Percentiles rank a stretch among this genome's conserved stretches.
These are phyloP conservation scores for Paraphaeosphaeria minitans DNA, from an alignment of 2,329 filamentous ascomycete genomes.

Conservation along the genomic window DNA sequence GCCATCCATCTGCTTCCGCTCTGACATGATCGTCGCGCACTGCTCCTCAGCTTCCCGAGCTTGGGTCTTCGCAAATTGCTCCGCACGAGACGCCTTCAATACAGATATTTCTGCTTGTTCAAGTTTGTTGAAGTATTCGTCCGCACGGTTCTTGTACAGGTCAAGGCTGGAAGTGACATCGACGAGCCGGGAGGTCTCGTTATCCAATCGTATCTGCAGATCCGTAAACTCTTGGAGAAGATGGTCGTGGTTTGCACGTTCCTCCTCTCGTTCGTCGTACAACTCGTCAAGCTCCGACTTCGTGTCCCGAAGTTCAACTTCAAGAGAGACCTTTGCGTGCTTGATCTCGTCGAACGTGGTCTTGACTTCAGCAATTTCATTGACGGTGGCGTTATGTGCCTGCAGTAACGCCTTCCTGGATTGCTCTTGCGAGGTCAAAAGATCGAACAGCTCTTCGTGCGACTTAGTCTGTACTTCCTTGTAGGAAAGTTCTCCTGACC, in stretches of 20 bases:
- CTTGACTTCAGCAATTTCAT: slow-evolving; percentile 86
- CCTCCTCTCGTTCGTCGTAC: slow-evolving; percentile 78
- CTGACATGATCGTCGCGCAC: slow-evolving; percentile 86
- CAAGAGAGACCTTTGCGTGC: slow-evolving; percentile 76
- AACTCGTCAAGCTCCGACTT: slow-evolving; percentile 85
- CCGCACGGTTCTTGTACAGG: slow-evolving; percentile 87
- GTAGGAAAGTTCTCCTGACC: slow-evolving; percentile 83
- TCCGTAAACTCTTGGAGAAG: slow-evolving; percentile 91
- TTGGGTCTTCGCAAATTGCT: slow-evolving; percentile 91
- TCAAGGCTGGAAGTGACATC: slow-evolving; percentile 84
- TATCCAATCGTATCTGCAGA: slow-evolving; percentile 88
- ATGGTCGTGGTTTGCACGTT: slow-evolving; percentile 84
- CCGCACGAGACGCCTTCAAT: slow-evolving; percentile 86
- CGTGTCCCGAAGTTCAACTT: slow-evolving; percentile 85
- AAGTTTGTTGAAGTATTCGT: slow-evolving; percentile 96
- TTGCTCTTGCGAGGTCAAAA: slow-evolving; percentile 92
- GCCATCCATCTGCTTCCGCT: slow-evolving; percentile 87
- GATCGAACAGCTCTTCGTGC: slow-evolving; percentile 90
- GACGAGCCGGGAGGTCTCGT: slow-evolving; percentile 80
- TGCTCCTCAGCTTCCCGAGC: slow-evolving; percentile 90
- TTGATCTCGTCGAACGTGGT: slow-evolving; percentile 85
- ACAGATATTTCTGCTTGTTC: slow-evolving; percentile 97
- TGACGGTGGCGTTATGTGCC: slow-evolving; percentile 82
- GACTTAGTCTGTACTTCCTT: slow-evolving; percentile 92
- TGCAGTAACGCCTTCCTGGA: slow-evolving; percentile 81